Evolutionary conservation across 2,329 filamentous ascomycete species (phyloP), one percentile per base, ranked within the genome.

Genomic region (Colletotrichum tabaci): DNA sequence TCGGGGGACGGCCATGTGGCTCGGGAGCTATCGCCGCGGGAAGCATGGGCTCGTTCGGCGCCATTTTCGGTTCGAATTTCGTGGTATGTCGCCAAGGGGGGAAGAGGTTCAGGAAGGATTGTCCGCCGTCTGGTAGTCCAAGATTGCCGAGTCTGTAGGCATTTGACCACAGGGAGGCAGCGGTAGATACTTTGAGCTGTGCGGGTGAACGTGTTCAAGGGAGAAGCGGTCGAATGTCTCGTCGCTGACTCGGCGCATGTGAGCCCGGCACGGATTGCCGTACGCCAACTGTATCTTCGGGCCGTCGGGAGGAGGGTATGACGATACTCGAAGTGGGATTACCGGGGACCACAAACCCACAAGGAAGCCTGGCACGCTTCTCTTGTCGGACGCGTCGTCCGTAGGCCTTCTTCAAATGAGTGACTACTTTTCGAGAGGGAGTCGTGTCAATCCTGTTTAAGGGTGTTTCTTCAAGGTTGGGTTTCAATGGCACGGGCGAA

Each of bases 31-130:
- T 73, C 63, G 80, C 77, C 35, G 76, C 77, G n/a, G 80, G 77
- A n/a, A 81, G 73, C 30, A 79, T 74, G 7, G 79, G 80, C 67
- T 82, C 80, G 58, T 69, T 74, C 47, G 79, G 77, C 50, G 77
- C 77, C 79, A 81, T 81, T 23, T 60, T 53, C 60, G 47, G 16
- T 64, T 46, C 16, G 57, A 23, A 23, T 23, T 53, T 67, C 56
- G 63, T 63, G 50, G 40, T 55, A 21, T 42, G 46, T 52, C 60
- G 30, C n/a, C 10, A 38, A 64, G 26, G 47, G 40, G 60, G 15
- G 3, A 21, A 38, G 9, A n/a, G 21, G 18, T 55, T 55, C 52
- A 67, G 38, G 68, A 61, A 57, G 69, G 69, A n/a, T 53, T 44
- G 53, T 69, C 69, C 65, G 66, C 53, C 47, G 60, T 61, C 13